Base-by-base conservation (phyloP, 2,329 filamentous ascomycete genomes). In the Aplosporella prunicola region DNA sequence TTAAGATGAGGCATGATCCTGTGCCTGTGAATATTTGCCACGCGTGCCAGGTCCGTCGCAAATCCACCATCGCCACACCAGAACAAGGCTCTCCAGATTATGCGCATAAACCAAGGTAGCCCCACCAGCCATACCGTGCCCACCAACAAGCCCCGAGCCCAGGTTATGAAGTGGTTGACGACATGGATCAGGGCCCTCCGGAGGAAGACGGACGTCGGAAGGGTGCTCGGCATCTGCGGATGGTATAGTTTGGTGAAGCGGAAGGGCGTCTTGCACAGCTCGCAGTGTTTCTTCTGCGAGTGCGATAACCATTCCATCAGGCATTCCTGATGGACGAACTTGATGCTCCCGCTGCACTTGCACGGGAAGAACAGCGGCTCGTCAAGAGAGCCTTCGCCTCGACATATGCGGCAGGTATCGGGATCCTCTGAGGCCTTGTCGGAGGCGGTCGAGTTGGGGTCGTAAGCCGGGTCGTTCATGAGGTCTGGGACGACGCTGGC, bases 211-310 rank as follows among this genome's bases (percentile, higher is more conserved):
- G 80, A 73, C 26, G 80, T 72, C 0, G 93, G 91, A 10, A 98
- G 72, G 9, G 75, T 77, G 45, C 76, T 74, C 2, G 91, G 93
- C 91, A 98, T 98, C 54, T 88, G 76, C 4, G 87, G 86, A 44
- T 88, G 80, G 66, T 98, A 98, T 25, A 98, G 75, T 63, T 98
- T 98, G 36, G 91, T 98, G 67, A 98, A 98, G 43, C 87, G 83
- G 56, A 96, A 98, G 0, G 88, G 80, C 2, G 91, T 98, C 67
- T 98, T 98, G 77, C 91, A 98, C 23, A 98, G 78, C 67, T 98
- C 91, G 70, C 93, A 98, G 68, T 98, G 84, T 62, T 96, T 96
- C 74, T 98, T 98, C 59, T 98, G 88, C 2, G 91, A 96, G 61
- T 98, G 93, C 33, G 87, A 89, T 15, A 98, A 71, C 91, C 91